phyloP scores from a whole-genome alignment of 495 filamentous ascomycete genomes.

The Lasiosphaeris hirsuta region DNA sequence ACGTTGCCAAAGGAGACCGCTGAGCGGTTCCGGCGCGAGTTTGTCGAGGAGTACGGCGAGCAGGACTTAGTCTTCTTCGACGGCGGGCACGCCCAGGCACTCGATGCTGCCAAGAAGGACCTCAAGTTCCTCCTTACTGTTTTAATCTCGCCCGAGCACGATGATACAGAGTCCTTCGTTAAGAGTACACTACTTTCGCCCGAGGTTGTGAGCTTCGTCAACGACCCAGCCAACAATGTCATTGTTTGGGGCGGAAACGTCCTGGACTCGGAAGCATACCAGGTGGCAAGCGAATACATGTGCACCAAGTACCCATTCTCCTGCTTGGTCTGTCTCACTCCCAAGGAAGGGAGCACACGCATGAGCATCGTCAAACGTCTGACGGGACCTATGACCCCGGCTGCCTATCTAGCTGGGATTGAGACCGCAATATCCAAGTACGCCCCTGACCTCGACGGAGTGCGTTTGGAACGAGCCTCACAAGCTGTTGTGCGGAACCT shows the following conservation, averaged over 20 bases:
- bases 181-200: conserved; percentile 73
- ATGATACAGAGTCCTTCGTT: conserved; percentile 83
- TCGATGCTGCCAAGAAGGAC: conserved; percentile 86
- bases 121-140: conserved; percentile 84
- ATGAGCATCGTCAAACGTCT: conserved; percentile 85
- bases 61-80: conserved; percentile 72
- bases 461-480: conserved; percentile 65
- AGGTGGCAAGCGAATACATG: conserved; percentile 76
- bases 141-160: conserved; percentile 85
- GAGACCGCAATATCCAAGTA: conserved; percentile 67
- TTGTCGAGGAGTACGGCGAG: conserved; percentile 85
- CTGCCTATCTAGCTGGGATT: conserved; percentile 67
- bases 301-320: conserved; percentile 90
- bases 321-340: conserved; percentile 78
- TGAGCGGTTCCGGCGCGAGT: conserved; percentile 81
- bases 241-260: conserved; percentile 90
- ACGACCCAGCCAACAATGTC: conserved; percentile 67
- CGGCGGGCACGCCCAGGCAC: conserved; percentile 81
- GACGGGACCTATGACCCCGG: conserved; percentile 61
- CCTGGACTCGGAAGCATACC: conserved; percentile 87
- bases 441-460: conserved; percentile 61
- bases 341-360: conserved; percentile 69
- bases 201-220: conserved; percentile 70
- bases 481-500: conserved; percentile 75
- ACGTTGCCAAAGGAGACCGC: conserved; percentile 83